Conservation (phyloP, 768 basidiomycete species). For the Agrocybe pediades region DNA sequence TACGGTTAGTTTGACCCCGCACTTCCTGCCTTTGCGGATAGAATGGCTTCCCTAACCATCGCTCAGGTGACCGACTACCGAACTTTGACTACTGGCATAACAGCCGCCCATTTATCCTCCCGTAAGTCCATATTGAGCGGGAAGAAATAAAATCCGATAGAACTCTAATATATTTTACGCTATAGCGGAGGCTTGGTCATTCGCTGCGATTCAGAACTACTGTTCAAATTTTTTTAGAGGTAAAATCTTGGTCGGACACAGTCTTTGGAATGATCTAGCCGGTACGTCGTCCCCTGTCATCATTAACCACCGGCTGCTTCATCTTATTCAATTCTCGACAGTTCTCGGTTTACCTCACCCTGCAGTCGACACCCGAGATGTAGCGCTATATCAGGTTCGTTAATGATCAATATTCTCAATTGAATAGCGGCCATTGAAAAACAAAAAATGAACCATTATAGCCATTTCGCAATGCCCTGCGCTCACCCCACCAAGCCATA, state of each 20-base stretch:
- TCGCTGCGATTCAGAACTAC: constrained; percentile 64
- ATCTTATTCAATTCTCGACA: constrained; percentile 25
- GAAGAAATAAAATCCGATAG: background rate
- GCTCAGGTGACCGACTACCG: constrained; percentile 70
- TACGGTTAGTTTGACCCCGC: constrained; percentile 27
- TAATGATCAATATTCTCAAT: background rate
- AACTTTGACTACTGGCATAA: constrained; percentile 61
- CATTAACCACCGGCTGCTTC: background rate
- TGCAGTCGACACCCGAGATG: constrained; percentile 77
- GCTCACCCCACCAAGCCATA: constrained; percentile 63
- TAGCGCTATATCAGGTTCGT: constrained; percentile 67
- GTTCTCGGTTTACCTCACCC: constrained; percentile 83
- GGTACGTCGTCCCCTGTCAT: constrained; percentile 42
- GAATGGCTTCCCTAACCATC: background rate
- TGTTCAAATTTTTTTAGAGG: constrained; percentile 69
- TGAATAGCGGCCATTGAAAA: constrained; percentile 6
- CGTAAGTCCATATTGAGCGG: constrained; percentile 26
- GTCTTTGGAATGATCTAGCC: constrained; percentile 80
- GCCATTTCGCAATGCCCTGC: constrained; percentile 75
- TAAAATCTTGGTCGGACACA: constrained; percentile 75
- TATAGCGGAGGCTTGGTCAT: constrained; percentile 53
- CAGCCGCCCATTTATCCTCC: constrained; percentile 39
- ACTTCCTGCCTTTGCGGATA: background rate
- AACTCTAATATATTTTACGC: background rate
- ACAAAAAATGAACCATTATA: constrained; percentile 25